Evolutionary conservation across 2,329 filamentous ascomycete species (phyloP).

Genomic region (Pseudopithomyces maydicus): DNA sequence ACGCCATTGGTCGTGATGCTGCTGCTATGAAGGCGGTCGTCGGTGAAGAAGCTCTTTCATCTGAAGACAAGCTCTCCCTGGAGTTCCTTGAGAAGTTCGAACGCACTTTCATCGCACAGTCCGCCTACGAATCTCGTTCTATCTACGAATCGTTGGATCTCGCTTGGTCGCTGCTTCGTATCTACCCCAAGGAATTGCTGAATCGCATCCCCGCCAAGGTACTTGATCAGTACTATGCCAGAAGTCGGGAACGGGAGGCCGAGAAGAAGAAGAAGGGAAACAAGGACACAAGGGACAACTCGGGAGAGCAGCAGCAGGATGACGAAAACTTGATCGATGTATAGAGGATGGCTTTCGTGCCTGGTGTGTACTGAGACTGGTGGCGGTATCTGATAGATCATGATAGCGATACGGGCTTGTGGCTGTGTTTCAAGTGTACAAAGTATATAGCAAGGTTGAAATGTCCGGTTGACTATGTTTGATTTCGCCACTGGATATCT

Average conservation of each 20-base stretch:
- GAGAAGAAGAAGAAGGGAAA: constrained; percentile 45
- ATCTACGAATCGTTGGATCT: constrained; percentile 95
- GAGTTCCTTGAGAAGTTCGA: constrained; percentile 99
- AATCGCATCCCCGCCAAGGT: constrained; percentile 73
- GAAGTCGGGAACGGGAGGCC: constrained; percentile 42
- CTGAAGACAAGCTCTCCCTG: constrained; percentile 95
- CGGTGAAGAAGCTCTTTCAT: constrained; percentile 92
- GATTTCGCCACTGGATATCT: too few relatives aligned
- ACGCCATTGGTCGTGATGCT: constrained; percentile 97
- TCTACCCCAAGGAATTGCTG: constrained; percentile 97
- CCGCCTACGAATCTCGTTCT: constrained; percentile 85
- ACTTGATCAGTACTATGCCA: constrained; percentile 57
- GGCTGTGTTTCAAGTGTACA: background rate
- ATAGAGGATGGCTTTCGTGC: constrained; percentile 17
- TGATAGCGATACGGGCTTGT: constrained; percentile 2
- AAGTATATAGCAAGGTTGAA: constrained; percentile 5
- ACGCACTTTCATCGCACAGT: constrained; percentile 90
- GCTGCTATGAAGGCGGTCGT: constrained; percentile 99
- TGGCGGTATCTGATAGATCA: constrained; percentile 5
- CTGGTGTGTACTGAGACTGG: background rate
- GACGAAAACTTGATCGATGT: constrained; percentile 48
- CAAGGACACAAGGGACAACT: constrained; percentile 54
- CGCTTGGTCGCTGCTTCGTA: constrained; percentile 93
- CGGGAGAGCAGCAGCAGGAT: constrained; percentile 37
- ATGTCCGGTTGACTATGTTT: background rate